Base-by-base conservation (phyloP, 2,329 filamentous ascomycete genomes). In the Sporothrix luriei region DNA sequence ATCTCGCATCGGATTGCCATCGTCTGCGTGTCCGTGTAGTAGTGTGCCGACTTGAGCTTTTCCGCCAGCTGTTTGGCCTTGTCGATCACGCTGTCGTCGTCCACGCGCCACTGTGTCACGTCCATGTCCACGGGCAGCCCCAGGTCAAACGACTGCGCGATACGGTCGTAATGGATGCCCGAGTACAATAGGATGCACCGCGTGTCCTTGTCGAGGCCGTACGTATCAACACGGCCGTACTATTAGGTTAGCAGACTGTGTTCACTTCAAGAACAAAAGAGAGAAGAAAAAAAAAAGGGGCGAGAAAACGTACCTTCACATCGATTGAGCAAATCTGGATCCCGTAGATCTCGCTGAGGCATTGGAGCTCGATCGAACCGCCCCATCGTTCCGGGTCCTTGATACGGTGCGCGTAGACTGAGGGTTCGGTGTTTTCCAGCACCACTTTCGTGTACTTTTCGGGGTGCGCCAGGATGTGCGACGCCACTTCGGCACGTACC, bases 151-250 rank as follows among this genome's bases (percentile, higher is more conserved):
- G 88, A 89, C 73, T 97, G 87, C 0, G 91, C 93, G 71, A 97
- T 90, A 7, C 92, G 90, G 79, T 97, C 94, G 80, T 97, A 97
- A 78, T 97, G 94, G 66, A 97, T 95, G 2, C 93, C 93, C 0
- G 91, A 94, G 79, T 97, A 97, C 0, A 97, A 89, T 29, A 97
- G 82, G 33, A 97, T 88, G 76, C 92, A 94, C 7, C 92, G 85
- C 52, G 85, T 86, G 46, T 82, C 78, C 68, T 87, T 86, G 0
- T 88, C 88, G 76, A 95, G 91, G 73, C 96, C 96, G 80, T 94
- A 96, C 5, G 86, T 86, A 75, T 93, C 90, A 6, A 92, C 83
- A 4, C 78, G 76, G 29, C 77, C 75, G 38, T 76, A 75, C 75
- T 71, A 54, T 4, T 24, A 2, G 24, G 43, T 66, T 33, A 38